Percentiles rank a stretch among this genome's conserved stretches.
Evolutionary conservation across 129 eudicot genomes (phyloP).

Genomic region (Apium graveolens): DNA sequence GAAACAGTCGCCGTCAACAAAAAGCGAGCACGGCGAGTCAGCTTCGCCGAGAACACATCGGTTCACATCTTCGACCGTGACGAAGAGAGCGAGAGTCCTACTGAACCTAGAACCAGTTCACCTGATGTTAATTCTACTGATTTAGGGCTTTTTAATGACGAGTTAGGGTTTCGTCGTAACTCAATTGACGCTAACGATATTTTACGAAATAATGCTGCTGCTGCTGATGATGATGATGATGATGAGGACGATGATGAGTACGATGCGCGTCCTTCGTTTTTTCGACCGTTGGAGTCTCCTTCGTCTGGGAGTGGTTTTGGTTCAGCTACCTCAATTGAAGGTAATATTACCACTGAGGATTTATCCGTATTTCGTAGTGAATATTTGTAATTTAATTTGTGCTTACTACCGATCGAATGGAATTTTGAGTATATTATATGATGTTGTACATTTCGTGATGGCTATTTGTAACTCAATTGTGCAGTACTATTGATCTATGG

Average conservation of each 20-base stretch:
- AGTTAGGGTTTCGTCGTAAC: slow-evolving; percentile 23
- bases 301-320: slow-evolving; percentile 67
- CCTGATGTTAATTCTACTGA: background rate
- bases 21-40: slow-evolving; percentile 76
- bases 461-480: background rate
- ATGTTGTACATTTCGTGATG: background rate
- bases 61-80: slow-evolving; percentile 73
- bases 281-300: slow-evolving; percentile 54
- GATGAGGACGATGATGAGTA: slow-evolving; percentile 33
- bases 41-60: slow-evolving; percentile 92
- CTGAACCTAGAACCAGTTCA: slow-evolving; percentile 16
- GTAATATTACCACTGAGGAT: slow-evolving; percentile 26
- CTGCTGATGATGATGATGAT: slow-evolving; percentile 28
- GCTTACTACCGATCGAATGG: no score
- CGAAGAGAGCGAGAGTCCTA: slow-evolving; percentile 52
- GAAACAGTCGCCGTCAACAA: slow-evolving; percentile 34
- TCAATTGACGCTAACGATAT: slow-evolving; percentile 17
- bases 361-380: background rate
- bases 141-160: slow-evolving; percentile 11
- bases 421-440: no score
- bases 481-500: no score
- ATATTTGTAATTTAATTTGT: no score
- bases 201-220: slow-evolving; percentile 25
- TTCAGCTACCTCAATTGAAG: slow-evolving; percentile 78
- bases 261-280: slow-evolving; percentile 37